Conservation (phyloP, 805 yeast genomes). For the Kluyveromyces siamensis region DNA sequence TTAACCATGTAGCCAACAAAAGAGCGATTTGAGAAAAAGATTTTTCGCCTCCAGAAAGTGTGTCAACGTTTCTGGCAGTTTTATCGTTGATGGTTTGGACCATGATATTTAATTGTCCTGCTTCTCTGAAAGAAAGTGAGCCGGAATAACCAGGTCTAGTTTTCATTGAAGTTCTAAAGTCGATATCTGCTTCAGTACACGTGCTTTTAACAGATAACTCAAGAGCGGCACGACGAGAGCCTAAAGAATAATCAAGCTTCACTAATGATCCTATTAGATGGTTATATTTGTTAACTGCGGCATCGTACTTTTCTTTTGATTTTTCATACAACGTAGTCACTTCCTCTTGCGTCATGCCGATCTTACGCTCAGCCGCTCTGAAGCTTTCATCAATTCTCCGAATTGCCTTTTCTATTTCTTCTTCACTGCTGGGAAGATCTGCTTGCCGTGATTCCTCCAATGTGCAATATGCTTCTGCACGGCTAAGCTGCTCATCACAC, state of each 20-base stretch:
- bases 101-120: conserved; percentile 42
- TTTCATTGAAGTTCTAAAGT: conserved; percentile 51
- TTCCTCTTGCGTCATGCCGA: conserved; percentile 50
- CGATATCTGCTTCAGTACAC: conserved; percentile 41
- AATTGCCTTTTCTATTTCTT: conserved; percentile 42
- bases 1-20: conserved; percentile 82
- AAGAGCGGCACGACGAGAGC: conserved; percentile 35
- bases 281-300: conserved; percentile 33
- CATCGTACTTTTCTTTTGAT: conserved; percentile 35
- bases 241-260: conserved; percentile 30
- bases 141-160: conserved; percentile 65
- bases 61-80: conserved; percentile 59
- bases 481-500: conserved; percentile 14
- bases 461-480: conserved; percentile 37
- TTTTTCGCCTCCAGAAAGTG: conserved; percentile 95
- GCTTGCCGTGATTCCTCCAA: conserved; percentile 36
- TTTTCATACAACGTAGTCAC: conserved; percentile 40
- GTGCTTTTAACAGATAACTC: conserved; percentile 32
- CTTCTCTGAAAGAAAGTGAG: conserved; percentile 49
- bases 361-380: conserved; percentile 40
- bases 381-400: conserved; percentile 38
- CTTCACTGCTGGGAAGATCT: conserved; percentile 35
- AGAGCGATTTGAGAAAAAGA: conserved; percentile 88
- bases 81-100: conserved; percentile 55
- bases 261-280: conserved; percentile 30